These are phyloP conservation scores for Penicillium ucsense DNA, from an alignment of 495 filamentous ascomycete genomes.

Conservation along the genomic window DNA sequence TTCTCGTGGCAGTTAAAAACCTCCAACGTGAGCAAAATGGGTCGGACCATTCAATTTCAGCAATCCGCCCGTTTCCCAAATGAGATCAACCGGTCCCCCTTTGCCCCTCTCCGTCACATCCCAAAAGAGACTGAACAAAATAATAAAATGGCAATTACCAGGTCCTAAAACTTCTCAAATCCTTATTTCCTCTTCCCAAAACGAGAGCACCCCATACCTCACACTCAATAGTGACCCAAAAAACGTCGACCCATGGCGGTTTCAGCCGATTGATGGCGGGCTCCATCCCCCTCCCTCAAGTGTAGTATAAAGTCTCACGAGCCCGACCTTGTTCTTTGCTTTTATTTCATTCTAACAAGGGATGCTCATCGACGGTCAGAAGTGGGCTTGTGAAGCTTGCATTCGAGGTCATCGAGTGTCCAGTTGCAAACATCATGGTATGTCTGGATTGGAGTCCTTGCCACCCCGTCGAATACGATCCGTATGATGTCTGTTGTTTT, in stretches of 20 bases:
- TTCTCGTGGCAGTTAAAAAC: too few relatives aligned
- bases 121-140: too few relatives aligned
- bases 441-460: background rate
- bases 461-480: background rate
- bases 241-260: background rate
- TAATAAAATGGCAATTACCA: too few relatives aligned
- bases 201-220: background rate
- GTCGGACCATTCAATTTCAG: too few relatives aligned
- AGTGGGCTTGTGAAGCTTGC: constrained; percentile 87
- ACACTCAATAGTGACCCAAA: background rate
- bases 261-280: constrained; percentile 5
- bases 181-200: background rate
- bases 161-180: too few relatives aligned
- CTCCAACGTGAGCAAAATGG: too few relatives aligned
- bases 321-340: constrained; percentile 1
- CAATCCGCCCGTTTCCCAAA: too few relatives aligned
- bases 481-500: too few relatives aligned
- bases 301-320: constrained; percentile 7
- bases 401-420: constrained; percentile 79
- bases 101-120: too few relatives aligned
- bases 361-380: constrained; percentile 83
- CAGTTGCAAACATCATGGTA: constrained; percentile 43
- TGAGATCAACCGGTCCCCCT: too few relatives aligned
- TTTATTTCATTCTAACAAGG: constrained; percentile 21
- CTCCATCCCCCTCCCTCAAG: too few relatives aligned